Percentiles rank a stretch among this genome's conserved stretches.
phyloP scores from a whole-genome alignment of 306 rosid genomes.

The cucumber (Cucumis sativus) region DNA sequence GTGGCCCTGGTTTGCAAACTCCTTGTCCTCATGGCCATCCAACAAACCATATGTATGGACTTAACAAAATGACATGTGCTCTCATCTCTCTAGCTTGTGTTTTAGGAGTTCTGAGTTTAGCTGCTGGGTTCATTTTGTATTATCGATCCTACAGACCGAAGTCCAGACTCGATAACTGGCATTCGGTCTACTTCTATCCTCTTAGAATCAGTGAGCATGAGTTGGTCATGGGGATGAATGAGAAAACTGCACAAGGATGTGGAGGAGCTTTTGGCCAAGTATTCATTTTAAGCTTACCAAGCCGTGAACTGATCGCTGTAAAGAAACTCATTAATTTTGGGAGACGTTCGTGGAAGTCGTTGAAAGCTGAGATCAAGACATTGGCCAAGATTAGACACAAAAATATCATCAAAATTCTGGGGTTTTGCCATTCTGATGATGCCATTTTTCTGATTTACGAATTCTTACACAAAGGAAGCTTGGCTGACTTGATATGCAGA shows the following conservation, averaged over 20 bases:
- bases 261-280: constrained; percentile 67
- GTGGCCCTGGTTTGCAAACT: constrained; percentile 74
- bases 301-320: constrained; percentile 74
- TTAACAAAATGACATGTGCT: constrained; percentile 51
- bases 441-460: constrained; percentile 71
- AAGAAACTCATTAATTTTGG: constrained; percentile 76
- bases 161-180: constrained; percentile 37
- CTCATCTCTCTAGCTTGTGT: constrained; percentile 62
- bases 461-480: constrained; percentile 63
- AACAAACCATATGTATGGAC: constrained; percentile 28
- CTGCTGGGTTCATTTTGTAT: constrained; percentile 48
- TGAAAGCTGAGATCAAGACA: constrained; percentile 78
- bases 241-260: constrained; percentile 50
- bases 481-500: constrained; percentile 58
- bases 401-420: constrained; percentile 67
- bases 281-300: constrained; percentile 53
- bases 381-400: constrained; percentile 90
- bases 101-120: constrained; percentile 39
- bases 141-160: constrained; percentile 35
- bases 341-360: constrained; percentile 48
- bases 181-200: constrained; percentile 81
- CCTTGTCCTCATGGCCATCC: constrained; percentile 53
- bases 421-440: constrained; percentile 81
- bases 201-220: constrained; percentile 86
- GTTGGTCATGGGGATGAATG: constrained; percentile 71